A percentile compares a stretch with the other conserved stretches of the same genome.
These are phyloP conservation scores for Mrakia frigida DNA, from an alignment of 768 basidiomycete species.

Conservation along the genomic window DNA sequence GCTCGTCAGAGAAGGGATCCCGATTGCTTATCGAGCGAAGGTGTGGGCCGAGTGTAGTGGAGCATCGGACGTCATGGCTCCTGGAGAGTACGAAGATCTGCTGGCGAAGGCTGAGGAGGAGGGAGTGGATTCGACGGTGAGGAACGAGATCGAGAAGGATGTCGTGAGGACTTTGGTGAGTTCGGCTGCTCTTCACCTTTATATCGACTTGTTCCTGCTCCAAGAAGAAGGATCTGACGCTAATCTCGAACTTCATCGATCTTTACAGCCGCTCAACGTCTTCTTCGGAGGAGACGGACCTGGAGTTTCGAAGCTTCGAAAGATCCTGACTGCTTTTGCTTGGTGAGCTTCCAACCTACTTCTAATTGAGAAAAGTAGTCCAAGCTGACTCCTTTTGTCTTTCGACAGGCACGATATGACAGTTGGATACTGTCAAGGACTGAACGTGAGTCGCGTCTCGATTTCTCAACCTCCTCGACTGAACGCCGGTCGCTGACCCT, in stretches of 20 bases:
- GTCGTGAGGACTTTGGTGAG: conserved; percentile 42
- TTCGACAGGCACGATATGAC: conserved; percentile 70
- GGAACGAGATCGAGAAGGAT: conserved; percentile 91
- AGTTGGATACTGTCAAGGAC: conserved; percentile 80
- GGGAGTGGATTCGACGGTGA: conserved; percentile 41
- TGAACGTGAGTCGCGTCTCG: conserved; percentile 35
- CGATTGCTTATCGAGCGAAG: conserved; percentile 66
- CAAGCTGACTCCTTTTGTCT: neutral
- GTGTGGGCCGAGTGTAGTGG: conserved; percentile 93
- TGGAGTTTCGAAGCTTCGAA: conserved; percentile 82
- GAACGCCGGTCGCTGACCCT: neutral
- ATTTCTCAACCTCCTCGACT: neutral
- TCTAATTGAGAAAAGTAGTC: neutral
- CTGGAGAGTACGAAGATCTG: conserved; percentile 81
- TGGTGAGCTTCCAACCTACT: conserved; percentile 53
- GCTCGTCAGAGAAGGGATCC: conserved; percentile 75
- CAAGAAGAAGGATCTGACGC: neutral
- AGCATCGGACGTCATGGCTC: conserved; percentile 83
- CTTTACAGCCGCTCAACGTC: conserved; percentile 73
- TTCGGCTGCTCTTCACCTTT: neutral
- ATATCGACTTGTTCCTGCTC: neutral
- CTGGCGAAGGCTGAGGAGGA: conserved; percentile 49
- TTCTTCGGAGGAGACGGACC: conserved; percentile 97
- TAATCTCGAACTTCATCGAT: neutral
- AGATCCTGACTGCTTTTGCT: conserved; percentile 87